Evolutionary conservation across 805 yeast species (phyloP).

Genomic region (Candida golubevii): DNA sequence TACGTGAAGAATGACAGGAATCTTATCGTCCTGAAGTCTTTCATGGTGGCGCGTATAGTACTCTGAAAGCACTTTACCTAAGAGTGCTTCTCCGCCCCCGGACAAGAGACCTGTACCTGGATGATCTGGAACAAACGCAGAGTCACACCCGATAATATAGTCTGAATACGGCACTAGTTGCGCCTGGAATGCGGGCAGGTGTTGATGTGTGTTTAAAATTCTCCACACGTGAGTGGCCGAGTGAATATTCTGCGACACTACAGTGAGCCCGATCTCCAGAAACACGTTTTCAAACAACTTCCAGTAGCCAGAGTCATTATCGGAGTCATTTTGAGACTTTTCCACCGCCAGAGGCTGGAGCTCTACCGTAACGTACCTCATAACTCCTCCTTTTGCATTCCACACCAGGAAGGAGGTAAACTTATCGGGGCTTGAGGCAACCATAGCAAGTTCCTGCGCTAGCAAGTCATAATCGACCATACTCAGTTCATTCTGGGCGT

Average conservation of each 20-base stretch:
- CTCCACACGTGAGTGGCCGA: constrained; percentile 87
- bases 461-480: constrained; percentile 41
- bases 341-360: constrained; percentile 1
- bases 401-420: constrained; percentile 61
- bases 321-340: background rate
- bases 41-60: constrained; percentile 45
- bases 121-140: constrained; percentile 55
- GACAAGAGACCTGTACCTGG: constrained; percentile 61
- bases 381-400: constrained; percentile 80
- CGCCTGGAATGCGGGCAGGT: constrained; percentile 78
- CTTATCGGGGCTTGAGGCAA: constrained; percentile 29
- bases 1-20: constrained; percentile 48
- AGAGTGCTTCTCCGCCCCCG: constrained; percentile 80
- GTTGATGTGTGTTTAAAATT: constrained; percentile 64
- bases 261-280: constrained; percentile 55
- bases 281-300: constrained; percentile 33
- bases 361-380: constrained; percentile 30
- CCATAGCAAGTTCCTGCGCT: constrained; percentile 37
- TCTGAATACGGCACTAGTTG: constrained; percentile 84
- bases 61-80: constrained; percentile 62
- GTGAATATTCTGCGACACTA: constrained; percentile 73
- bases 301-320: constrained; percentile 3
- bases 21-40: constrained; percentile 28
- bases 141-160: constrained; percentile 70
- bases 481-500: constrained; percentile 24